Conservation (phyloP, 208 protist genomes). For the Crithidia mellificae region DNA sequence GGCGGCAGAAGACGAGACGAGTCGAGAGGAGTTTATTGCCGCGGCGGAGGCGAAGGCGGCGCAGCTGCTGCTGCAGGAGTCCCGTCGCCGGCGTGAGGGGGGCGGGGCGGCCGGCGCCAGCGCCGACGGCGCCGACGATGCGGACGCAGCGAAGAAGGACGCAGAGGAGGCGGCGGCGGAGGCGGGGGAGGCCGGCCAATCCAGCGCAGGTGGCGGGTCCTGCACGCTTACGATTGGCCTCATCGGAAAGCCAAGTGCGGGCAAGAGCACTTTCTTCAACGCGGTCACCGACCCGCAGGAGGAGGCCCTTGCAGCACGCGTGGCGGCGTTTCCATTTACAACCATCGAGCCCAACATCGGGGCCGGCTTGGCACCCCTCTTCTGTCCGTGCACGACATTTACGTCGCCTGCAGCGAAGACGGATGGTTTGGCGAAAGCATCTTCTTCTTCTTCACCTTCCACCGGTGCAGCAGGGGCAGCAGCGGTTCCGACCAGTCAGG, state of each 20-base stretch:
- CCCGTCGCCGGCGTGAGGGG: constrained; percentile 8
- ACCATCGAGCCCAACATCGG: constrained; percentile 94
- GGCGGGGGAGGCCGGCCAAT: neutral
- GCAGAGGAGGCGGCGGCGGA: constrained; percentile 2
- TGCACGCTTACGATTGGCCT: constrained; percentile 91
- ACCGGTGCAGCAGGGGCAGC: neutral
- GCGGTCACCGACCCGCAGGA: constrained; percentile 82
- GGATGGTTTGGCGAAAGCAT: neutral
- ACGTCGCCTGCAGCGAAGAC: neutral
- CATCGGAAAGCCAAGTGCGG: constrained; percentile 92
- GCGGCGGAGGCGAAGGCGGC: constrained; percentile 40
- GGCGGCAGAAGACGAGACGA: constrained; percentile 46
- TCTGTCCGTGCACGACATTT: constrained; percentile 67
- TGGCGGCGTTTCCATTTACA: constrained; percentile 94
- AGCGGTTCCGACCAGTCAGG: neutral
- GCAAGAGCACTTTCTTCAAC: constrained; percentile 96
- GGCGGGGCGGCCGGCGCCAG: neutral
- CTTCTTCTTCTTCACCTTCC: neutral
- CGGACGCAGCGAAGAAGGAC: neutral
- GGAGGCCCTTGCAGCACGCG: constrained; percentile 80
- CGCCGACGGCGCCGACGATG: constrained; percentile 10
- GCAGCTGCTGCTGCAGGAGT: constrained; percentile 21
- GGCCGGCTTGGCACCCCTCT: constrained; percentile 52
- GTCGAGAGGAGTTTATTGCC: constrained; percentile 35
- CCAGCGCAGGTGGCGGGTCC: constrained; percentile 39